Base-by-base conservation (phyloP, 73 alveolate genomes). In the Effrenium voratum region DNA sequence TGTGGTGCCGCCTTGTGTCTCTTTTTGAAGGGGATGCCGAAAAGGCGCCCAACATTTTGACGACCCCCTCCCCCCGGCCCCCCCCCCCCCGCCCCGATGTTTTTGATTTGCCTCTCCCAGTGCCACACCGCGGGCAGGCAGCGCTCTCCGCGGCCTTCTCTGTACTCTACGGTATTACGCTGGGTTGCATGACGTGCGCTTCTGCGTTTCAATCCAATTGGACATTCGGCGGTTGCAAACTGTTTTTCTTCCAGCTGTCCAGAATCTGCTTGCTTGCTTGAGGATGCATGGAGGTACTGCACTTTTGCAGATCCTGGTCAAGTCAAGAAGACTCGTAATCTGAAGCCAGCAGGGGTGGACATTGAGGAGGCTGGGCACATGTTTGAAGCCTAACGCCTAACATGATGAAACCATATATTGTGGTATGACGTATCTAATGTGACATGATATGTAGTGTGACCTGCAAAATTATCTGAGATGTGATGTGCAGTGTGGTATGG, bases 271-370 rank as follows among this genome's bases (percentile, higher is more conserved):
- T n/a, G n/a, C n/a, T n/a, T n/a, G n/a, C n/a, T n/a, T n/a, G n/a
- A n/a, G n/a, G 19, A 8, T 30, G 28, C 60, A 24, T 36, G 40
- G 49, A 76, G 87, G 87, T 76, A 76, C 40, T 76, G 87, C 13
- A 59, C 87, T 15, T 76, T 76, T 28, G 63, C 87, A 16, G 87
- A 76, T 43, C 87, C 87, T 24, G 87, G 87, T 55, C 87, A 76
- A 41, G 60, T 76, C n/a, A 76, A 26, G 63, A 76, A 76, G 87
- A 70, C 82, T 10, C 82, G 87, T 36, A 41, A 76, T 59, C 40
- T 3, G 43, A 76, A 40, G 44, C 60, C 44, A 1, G 87, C 60
- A 12, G 60, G 43, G 15, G 30, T 40, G 87, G 87, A 76, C 60
- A 76, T 76, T 44, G 87, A 76, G 60, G 87, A 76, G 87, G 87